Conservation (phyloP, 2,329 filamentous ascomycete genomes). For the Aureobasidium sp. region DNA sequence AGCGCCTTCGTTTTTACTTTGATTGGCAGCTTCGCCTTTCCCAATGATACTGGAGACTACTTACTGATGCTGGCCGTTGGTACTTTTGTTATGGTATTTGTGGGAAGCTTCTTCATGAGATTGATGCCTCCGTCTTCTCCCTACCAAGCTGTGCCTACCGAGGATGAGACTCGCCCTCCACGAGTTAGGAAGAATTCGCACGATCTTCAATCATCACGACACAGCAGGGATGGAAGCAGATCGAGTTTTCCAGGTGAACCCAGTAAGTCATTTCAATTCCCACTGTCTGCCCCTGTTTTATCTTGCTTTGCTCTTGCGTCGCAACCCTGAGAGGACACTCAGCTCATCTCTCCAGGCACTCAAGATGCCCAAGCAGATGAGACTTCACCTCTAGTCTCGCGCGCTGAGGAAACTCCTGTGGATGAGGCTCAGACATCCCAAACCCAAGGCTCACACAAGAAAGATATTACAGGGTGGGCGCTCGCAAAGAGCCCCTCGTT, state of each 20-base stretch:
- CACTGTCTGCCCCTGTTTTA: background rate
- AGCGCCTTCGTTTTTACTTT: constrained; percentile 95
- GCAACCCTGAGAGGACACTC: background rate
- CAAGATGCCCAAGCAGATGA: constrained; percentile 53
- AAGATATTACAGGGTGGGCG: constrained; percentile 83
- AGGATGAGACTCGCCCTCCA: constrained; percentile 40
- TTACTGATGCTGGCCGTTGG: constrained; percentile 73
- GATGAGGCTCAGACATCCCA: constrained; percentile 48
- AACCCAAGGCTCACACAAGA: constrained; percentile 64
- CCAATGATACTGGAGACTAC: constrained; percentile 74
- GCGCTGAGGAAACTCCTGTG: constrained; percentile 44
- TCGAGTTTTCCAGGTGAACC: constrained; percentile 46
- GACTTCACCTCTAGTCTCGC: constrained; percentile 71
- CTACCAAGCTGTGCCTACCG: constrained; percentile 52
- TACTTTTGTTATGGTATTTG: constrained; percentile 66
- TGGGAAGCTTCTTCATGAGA: constrained; percentile 78
- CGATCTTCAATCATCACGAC: constrained; percentile 35
- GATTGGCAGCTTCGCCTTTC: constrained; percentile 68
- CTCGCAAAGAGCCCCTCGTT: constrained; percentile 70
- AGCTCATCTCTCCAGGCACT: constrained; percentile 16
- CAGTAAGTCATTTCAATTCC: constrained; percentile 49
- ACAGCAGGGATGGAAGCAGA: constrained; percentile 36
- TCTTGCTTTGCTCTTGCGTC: background rate
- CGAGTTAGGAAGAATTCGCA: constrained; percentile 39
- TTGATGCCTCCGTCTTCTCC: constrained; percentile 55